Percentiles rank a stretch among this genome's conserved stretches.
Evolutionary conservation across 257 asterid species (phyloP).

Genomic region (Solanum sparsipilum): DNA sequence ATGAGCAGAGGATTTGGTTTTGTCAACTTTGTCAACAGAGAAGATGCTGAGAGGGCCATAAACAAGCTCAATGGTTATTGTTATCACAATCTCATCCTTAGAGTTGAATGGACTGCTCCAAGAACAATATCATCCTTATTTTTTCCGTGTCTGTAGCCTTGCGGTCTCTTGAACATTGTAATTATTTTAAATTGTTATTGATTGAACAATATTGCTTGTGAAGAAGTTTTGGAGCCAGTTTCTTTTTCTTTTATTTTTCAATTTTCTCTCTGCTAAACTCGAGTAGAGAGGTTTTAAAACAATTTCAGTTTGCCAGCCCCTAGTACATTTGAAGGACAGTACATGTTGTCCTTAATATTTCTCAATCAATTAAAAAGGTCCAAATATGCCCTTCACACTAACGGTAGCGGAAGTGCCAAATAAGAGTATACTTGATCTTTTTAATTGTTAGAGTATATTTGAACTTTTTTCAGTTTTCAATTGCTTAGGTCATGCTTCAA

Average conservation of each 20-base stretch:
- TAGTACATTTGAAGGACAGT: too few species aligned
- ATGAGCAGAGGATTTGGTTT: constrained; percentile 83
- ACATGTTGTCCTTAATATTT: too few species aligned
- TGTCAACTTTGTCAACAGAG: constrained; percentile 74
- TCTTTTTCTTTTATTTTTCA: neutral
- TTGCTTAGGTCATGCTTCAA: too few species aligned
- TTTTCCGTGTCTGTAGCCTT: neutral
- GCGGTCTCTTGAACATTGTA: neutral
- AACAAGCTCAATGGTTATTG: constrained; percentile 84
- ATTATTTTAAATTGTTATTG: neutral
- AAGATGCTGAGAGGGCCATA: constrained; percentile 90
- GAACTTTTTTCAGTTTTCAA: too few species aligned
- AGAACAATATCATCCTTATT: neutral
- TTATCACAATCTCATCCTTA: constrained; percentile 74
- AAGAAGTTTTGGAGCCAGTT: neutral
- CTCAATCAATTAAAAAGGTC: too few species aligned
- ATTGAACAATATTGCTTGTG: neutral
- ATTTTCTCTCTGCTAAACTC: neutral
- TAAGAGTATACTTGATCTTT: too few species aligned
- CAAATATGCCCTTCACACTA: too few species aligned
- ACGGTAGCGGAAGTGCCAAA: too few species aligned
- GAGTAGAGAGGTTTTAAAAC: too few species aligned
- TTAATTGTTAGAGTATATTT: too few species aligned
- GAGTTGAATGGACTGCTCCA: constrained; percentile 99
- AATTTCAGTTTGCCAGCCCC: too few species aligned